Evolutionary conservation across 768 basidiomycete species (phyloP), one percentile per base, ranked within the genome.

Genomic region (Suillus paluster): DNA sequence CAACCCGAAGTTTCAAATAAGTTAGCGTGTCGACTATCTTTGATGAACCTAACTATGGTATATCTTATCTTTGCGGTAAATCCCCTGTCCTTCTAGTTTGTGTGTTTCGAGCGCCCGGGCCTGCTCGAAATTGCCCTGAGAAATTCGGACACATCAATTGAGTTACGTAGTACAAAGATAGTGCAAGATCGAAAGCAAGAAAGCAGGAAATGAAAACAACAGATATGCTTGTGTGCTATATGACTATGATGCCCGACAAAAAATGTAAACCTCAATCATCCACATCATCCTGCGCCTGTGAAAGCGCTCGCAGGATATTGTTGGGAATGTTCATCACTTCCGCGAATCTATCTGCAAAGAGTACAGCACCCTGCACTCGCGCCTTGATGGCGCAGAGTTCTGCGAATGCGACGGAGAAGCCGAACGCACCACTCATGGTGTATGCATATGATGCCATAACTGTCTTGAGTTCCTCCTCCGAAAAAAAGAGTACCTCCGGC

Each of bases 381-480:
- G 86, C 86, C 70, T 90, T 90, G 75, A 90, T 84, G 5, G 48
- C 55, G 64, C 86, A 87, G 1, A 90, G 65, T 1, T 78, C 76
- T 17, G 64, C 66, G 64, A 85, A 89, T 0, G 88, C 87, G 36
- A 89, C 80, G 0, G 66, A 64, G 66, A 87, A 87, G 0, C 74
- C 87, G 58, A 90, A 88, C 0, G 10, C 59, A 9, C 64, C 34
- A 1, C 64, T 64, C n/a, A 65, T 57, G 0, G 5, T 38, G 58
- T 84, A 84, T 0, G 89, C 88, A 44, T 78, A 85, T 0, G 89
- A 88, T 0, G 88, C 86, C 66, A 85, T 87, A 25, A 77, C 44
- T 3, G 2, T 54, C 48, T 64, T 55, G 5, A 88, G 66, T 53
- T 81, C 73, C 8, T 81, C 76, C 23, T 76, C 54, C 48, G 66